Base-by-base conservation (phyloP, 179 eudicot genomes). In the Beta corolliflora region DNA sequence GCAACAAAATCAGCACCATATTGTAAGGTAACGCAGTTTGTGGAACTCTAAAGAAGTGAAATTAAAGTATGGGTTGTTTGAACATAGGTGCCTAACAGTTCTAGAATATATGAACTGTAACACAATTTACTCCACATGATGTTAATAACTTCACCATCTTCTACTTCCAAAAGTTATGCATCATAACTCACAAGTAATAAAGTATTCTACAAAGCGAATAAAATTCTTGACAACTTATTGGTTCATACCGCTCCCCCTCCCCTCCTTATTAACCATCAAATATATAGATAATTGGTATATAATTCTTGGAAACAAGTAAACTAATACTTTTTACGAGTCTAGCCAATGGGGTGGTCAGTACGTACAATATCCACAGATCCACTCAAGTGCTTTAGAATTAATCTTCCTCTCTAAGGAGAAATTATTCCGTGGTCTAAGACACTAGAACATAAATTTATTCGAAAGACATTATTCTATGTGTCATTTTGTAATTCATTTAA, bases 1-100 rank as follows among this genome's bases (percentile, higher is more conserved):
- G 25, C 71, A 76, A 85, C 77, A 83, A 21, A 53, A 78, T 23
- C 41, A 86, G 44, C 8, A 69, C 74, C 10, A 59, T 12, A n/a
- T 68, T 41, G 77, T 76, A 58, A 81, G 76, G 23, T 50, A 56
- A 58, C 44, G 71, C 55, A 58, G 36, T 4, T 64, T 66, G 60
- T 45, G 65, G 77, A 68, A 15, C 12, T 6, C 6, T 0, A 29
- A 25, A 31, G 56, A 70, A 31, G 67, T 63, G 60, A 31, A 48
- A 54, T 10, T 15, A 21, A 63, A n/a, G 61, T 10, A 7, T 16
- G 31, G 7, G 11, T 46, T 18, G 41, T 44, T 60, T 59, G 0
- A 12, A 36, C 7, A 65, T 18, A 44, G 21, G 25, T 36, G 45
- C 36, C 63, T 2, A 12, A 23, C 29, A 23, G 44, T 56, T 56